Evolutionary conservation across 2,329 filamentous ascomycete species (phyloP).

Genomic region (Xylaria sp.): DNA sequence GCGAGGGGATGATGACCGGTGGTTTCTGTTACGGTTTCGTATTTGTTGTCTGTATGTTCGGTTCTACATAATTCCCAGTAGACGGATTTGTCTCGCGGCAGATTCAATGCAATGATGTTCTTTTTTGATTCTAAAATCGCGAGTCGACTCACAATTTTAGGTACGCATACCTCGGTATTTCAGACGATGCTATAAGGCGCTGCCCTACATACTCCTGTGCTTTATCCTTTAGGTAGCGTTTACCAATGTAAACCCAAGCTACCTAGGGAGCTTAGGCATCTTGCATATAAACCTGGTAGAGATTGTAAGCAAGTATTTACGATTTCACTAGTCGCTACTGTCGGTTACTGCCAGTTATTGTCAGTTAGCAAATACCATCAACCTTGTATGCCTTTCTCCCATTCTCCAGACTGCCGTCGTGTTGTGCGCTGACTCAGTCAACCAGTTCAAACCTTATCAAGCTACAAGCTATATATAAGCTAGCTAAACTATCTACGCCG

Average conservation of each 20-base stretch:
- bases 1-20: constrained; percentile 23
- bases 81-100: constrained; percentile 38
- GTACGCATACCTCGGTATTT: not conserved
- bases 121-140: not conserved
- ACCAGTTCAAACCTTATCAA: not conserved
- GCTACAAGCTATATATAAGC: not conserved
- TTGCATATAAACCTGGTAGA: too few species aligned
- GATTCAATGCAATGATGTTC: constrained; percentile 26
- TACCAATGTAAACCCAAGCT: too few species aligned
- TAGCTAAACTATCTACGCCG: not conserved
- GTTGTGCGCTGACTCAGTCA: not conserved
- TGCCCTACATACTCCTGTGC: not conserved
- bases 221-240: too few species aligned
- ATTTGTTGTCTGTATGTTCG: constrained; percentile 16
- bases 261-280: too few species aligned
- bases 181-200: not conserved
- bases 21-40: constrained; percentile 21
- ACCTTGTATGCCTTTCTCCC: not conserved
- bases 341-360: too few species aligned
- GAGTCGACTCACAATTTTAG: not conserved
- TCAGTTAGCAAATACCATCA: not conserved
- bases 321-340: too few species aligned
- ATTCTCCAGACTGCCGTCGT: not conserved
- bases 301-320: too few species aligned
- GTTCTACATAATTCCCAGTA: constrained; percentile 32